A percentile compares a stretch with the other conserved stretches of the same genome.
phyloP scores from a whole-genome alignment of 2,329 filamentous ascomycete genomes.

The Fusarium decemcellulare region DNA sequence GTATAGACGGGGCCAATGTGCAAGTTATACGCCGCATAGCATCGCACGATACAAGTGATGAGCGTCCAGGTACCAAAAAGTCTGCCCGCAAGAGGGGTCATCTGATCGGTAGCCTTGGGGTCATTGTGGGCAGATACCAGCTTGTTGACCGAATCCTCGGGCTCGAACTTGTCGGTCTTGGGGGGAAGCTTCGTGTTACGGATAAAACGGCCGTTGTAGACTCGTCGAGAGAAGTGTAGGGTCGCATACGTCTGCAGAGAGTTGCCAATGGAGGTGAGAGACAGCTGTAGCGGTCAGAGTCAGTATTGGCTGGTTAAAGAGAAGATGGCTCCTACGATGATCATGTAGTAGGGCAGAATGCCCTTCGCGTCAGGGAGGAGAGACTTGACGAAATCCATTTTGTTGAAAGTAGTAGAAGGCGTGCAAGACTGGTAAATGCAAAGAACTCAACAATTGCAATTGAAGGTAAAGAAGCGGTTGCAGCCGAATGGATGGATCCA shows the following conservation, averaged over 20 bases:
- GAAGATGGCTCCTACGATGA: slow-evolving; percentile 60
- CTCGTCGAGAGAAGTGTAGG: slow-evolving; percentile 84
- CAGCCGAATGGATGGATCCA: neutral
- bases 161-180: slow-evolving; percentile 59
- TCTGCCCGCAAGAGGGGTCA: slow-evolving; percentile 82
- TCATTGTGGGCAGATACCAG: slow-evolving; percentile 62
- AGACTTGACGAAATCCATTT: slow-evolving; percentile 62
- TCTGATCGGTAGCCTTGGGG: slow-evolving; percentile 67
- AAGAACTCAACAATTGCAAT: slow-evolving; percentile 25
- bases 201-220: slow-evolving; percentile 81
- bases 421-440: neutral
- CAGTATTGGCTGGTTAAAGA: slow-evolving; percentile 12
- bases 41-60: slow-evolving; percentile 80
- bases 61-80: slow-evolving; percentile 93
- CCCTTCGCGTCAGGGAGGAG: slow-evolving; percentile 66
- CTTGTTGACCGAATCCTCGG: slow-evolving; percentile 68
- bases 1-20: slow-evolving; percentile 81
- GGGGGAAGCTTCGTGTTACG: slow-evolving; percentile 62
- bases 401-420: neutral
- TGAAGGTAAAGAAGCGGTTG: neutral
- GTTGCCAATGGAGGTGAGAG: slow-evolving; percentile 86
- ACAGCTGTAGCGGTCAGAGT: slow-evolving; percentile 71
- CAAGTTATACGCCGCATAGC: slow-evolving; percentile 89
- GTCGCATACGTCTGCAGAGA: slow-evolving; percentile 87
- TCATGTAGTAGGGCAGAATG: slow-evolving; percentile 71